Conservation (phyloP, 257 asterid genomes). For the Coffea canephora region DNA sequence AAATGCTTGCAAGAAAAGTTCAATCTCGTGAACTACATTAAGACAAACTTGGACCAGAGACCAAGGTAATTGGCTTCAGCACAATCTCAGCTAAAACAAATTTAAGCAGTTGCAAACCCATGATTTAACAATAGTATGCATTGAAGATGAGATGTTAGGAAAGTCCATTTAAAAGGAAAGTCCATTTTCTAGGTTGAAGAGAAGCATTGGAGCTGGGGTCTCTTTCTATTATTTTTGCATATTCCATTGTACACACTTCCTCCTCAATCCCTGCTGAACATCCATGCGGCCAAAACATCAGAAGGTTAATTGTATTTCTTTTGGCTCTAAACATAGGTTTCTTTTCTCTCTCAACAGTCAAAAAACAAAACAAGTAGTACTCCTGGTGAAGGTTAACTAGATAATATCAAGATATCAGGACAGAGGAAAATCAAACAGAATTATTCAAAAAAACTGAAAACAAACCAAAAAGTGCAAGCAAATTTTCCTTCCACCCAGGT, state of each 20-base stretch:
- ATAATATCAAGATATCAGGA: background rate
- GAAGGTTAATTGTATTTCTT: background rate
- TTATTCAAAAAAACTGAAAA: background rate
- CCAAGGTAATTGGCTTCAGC: background rate
- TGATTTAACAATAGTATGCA: background rate
- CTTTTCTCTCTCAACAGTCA: background rate
- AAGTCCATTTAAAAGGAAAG: background rate
- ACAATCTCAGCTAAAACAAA: background rate
- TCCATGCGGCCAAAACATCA: background rate
- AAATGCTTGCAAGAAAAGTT: background rate
- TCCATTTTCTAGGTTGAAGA: background rate
- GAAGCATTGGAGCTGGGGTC: background rate
- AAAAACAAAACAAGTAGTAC: background rate
- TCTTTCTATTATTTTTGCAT: background rate
- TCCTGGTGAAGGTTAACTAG: background rate
- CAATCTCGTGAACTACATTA: background rate
- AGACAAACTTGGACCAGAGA: background rate
- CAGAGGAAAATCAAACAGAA: background rate
- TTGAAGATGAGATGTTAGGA: background rate
- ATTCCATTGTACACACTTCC: background rate
- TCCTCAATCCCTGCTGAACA: background rate
- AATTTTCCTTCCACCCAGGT: background rate
- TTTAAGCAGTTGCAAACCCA: background rate
- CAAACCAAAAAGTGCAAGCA: background rate
- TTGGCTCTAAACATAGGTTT: background rate